A percentile compares a stretch with the other conserved stretches of the same genome.
Evolutionary conservation across 192 early-diverging fungal species (phyloP).

Genomic region (Coemansia sp.): DNA sequence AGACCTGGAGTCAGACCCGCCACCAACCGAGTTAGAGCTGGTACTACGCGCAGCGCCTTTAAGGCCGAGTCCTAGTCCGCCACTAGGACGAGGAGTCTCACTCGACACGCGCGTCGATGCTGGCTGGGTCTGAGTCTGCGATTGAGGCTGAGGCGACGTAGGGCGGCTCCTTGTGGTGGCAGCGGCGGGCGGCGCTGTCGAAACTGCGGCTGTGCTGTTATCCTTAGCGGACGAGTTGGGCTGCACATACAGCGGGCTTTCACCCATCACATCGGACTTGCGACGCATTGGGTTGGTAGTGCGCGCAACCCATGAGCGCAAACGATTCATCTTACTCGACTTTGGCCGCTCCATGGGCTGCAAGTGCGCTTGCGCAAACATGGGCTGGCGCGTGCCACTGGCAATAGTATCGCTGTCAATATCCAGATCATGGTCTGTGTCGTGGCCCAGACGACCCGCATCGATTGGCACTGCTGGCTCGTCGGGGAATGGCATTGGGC

Average conservation of each 20-base stretch:
- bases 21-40: slow-evolving; percentile 12
- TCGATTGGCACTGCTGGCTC: slow-evolving; percentile 23
- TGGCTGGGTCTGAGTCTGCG: slow-evolving; percentile 9
- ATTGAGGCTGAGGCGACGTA: slow-evolving; percentile 19
- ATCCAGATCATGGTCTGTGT: slow-evolving; percentile 23
- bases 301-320: slow-evolving; percentile 56
- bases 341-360: slow-evolving; percentile 41
- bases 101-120: slow-evolving; percentile 9
- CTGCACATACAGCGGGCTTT: slow-evolving; percentile 8
- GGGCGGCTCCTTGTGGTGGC: slow-evolving; percentile 4
- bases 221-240: slow-evolving; percentile 12
- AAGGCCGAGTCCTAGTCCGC: neutral
- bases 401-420: slow-evolving; percentile 18
- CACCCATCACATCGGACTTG: slow-evolving; percentile 46
- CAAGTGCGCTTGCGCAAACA: slow-evolving; percentile 11
- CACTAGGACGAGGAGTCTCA: slow-evolving; percentile 6
- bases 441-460: slow-evolving; percentile 19
- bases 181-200: neutral
- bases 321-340: slow-evolving; percentile 51
- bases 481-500: slow-evolving; percentile 55
- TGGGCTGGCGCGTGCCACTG: neutral
- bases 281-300: slow-evolving; percentile 55
- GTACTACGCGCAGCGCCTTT: slow-evolving; percentile 24
- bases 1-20: slow-evolving; percentile 33
- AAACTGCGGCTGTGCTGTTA: neutral